Percentiles rank a stretch among this genome's conserved stretches.
phyloP scores from a whole-genome alignment of 768 basidiomycete genomes.

The Boletus rubroflammeus region DNA sequence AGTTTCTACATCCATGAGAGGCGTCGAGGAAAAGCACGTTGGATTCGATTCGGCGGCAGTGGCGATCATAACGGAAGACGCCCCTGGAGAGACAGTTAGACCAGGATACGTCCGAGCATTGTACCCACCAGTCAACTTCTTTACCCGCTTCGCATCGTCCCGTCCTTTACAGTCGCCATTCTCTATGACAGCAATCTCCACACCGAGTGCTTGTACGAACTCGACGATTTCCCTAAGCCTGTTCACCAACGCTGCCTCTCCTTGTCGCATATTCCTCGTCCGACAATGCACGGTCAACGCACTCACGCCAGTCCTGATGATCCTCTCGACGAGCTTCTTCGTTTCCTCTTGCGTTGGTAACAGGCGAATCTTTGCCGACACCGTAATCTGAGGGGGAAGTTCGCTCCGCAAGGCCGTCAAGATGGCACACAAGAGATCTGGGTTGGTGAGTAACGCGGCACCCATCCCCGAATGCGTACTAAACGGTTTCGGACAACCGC shows the following conservation, averaged over 20 bases:
- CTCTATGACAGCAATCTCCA: conserved; percentile 82
- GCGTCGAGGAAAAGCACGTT: conserved; percentile 72
- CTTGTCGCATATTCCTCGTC: conserved; percentile 85
- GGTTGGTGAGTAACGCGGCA: conserved; percentile 88
- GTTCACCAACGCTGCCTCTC: conserved; percentile 73
- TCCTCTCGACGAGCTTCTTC: conserved; percentile 81
- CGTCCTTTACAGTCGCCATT: conserved; percentile 89
- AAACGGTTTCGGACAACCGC: conserved; percentile 96
- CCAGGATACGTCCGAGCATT: not conserved
- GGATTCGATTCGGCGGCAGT: conserved; percentile 93
- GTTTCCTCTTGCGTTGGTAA: conserved; percentile 86
- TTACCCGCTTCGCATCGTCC: conserved; percentile 74
- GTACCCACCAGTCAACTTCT: conserved; percentile 65
- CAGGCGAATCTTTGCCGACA: conserved; percentile 93
- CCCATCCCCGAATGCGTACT: conserved; percentile 96
- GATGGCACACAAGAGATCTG: conserved; percentile 88
- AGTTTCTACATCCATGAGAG: conserved; percentile 63
- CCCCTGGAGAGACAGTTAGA: conserved; percentile 42
- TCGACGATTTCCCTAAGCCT: conserved; percentile 83
- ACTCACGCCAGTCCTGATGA: conserved; percentile 83
- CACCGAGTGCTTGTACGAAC: conserved; percentile 70
- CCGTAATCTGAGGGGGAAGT: conserved; percentile 73
- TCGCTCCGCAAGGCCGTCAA: conserved; percentile 70
- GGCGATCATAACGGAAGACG: conserved; percentile 94
- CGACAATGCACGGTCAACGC: conserved; percentile 94